These are phyloP conservation scores for Naganishia kalamii DNA, from an alignment of 768 basidiomycete genomes.

Conservation along the genomic window DNA sequence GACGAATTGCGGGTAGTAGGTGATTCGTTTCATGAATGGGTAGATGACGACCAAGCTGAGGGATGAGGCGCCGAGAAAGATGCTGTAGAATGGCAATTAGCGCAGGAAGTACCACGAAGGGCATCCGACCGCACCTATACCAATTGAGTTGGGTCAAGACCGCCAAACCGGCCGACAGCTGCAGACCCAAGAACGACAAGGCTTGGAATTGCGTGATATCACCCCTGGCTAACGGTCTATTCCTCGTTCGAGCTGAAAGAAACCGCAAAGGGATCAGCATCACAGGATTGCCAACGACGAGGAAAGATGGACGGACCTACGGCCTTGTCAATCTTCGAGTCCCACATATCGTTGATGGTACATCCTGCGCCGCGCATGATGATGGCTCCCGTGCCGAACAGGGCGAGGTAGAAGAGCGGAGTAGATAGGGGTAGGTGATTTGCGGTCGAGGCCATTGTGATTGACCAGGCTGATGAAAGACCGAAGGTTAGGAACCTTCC, in stretches of 20 bases:
- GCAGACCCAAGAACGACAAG: constrained; percentile 69
- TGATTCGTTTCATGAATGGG: constrained; percentile 94
- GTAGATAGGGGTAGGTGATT: constrained; percentile 60
- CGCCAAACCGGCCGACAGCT: constrained; percentile 73
- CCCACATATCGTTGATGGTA: constrained; percentile 99
- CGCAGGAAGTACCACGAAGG: background rate
- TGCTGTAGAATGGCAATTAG: constrained; percentile 51
- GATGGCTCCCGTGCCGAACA: constrained; percentile 84
- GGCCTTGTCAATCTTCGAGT: constrained; percentile 77
- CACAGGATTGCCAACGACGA: background rate
- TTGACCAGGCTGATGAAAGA: constrained; percentile 74
- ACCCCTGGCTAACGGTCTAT: constrained; percentile 78
- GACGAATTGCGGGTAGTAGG: constrained; percentile 93
- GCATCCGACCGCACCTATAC: constrained; percentile 66
- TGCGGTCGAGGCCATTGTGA: constrained; percentile 90
- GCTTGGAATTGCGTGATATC: constrained; percentile 72
- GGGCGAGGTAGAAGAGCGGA: constrained; percentile 66
- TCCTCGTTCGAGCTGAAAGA: constrained; percentile 69
- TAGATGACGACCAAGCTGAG: constrained; percentile 80
- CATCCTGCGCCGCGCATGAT: constrained; percentile 98
- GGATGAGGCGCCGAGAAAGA: constrained; percentile 84
- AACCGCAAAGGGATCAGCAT: background rate
- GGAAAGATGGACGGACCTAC: constrained; percentile 60
- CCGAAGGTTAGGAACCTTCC: background rate
- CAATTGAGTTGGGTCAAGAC: constrained; percentile 85